Base-by-base conservation (phyloP, 2,329 filamentous ascomycete genomes). In the Myriangium duriaei region DNA sequence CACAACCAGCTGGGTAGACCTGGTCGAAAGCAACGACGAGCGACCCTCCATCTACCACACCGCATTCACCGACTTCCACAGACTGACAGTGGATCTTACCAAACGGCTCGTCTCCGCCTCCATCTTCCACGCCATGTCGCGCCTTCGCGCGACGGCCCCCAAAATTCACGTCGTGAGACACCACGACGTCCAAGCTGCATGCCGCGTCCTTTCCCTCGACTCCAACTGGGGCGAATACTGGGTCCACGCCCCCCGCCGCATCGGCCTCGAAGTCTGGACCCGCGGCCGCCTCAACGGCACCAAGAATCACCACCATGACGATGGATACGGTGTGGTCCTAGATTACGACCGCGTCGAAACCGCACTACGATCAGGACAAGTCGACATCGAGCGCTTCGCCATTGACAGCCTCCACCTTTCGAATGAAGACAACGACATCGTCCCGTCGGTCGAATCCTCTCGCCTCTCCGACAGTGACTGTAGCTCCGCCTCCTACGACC, bases 61-160 rank as follows among this genome's bases (percentile, higher is more conserved):
- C 2, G 76, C 81, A 0, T 68, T 92, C n/a, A 68, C 73, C 4
- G 83, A 91, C 48, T 79, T 94, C 31, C 69, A 86, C 50, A 71
- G 72, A 6, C 57, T 94, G 2, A 65, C 71, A 0, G 55, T 81
- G 1, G 80, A 72, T 37, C 47, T 91, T 11, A 87, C 81, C 0
- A 74, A 72, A 42, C 70, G 81, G 10, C 59, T 94, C 1, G 64
- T 91, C 2, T 73, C 81, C 32, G 73, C 80, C 0, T 65, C 74
- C 0, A 60, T 91, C 0, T 81, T 79, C 49, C 72, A 84, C 41
- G 73, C 79, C n/a, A 70, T 73, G 53, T 79, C 80, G 2, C 69
- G 84, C 30, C 59, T 85, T 15, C 69, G 76, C 37, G 65, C 75
- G 26, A 59, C 54, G 48, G 49, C 49, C 42, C 39, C 53, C 4